Base-by-base conservation (phyloP, 177 flowering plant genomes). In the Vitis hybrid region DNA sequence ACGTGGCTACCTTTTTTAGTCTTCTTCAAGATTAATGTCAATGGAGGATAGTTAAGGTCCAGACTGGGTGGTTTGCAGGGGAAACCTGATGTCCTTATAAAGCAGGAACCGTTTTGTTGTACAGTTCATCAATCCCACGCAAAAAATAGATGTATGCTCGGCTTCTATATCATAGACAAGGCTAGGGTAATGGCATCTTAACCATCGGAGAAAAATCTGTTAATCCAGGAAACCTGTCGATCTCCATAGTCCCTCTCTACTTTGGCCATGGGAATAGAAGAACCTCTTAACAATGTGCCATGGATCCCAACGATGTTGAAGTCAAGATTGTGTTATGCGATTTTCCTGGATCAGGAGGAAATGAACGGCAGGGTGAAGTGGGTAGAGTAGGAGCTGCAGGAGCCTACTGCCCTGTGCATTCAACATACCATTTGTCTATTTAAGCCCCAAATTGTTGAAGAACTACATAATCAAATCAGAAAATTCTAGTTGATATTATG, bases 11-110 rank as follows among this genome's bases (percentile, higher is more conserved):
- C 58, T 2, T 81, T 69, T 66, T 77, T 75, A 1, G 83, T 76
- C 46, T 74, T 68, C 66, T 84, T 72, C 58, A 79, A 61, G 60
- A 79, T 50, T 17, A 79, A 68, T 1, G 76, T 63, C 61, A 84
- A 81, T 3, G 86, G 79, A 14, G 83, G 86, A 55, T 84, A 81
- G 49, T 81, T 84, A 4, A 81, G 81, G 58, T 81, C 84, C 8
- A 76, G 67, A 48, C 27, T 81, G 8, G 80, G 75, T 10, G 24
- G 2, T 11, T 60, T 58, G 46, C 83, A 79, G 1, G 46, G 58
- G 58, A 53, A 72, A 54, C 77, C 55, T 11, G 70, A 71, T 27
- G 68, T 76, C 68, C 74, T 70, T 2, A 78, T 84, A 17, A 80
- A 68, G 14, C 66, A n/a, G 32, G 2, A 84, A 74, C 57, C 82